Evolutionary conservation across 108 stramenopile genomes (phyloP).

Genomic region (Pseudonitzschia delicatissima): DNA sequence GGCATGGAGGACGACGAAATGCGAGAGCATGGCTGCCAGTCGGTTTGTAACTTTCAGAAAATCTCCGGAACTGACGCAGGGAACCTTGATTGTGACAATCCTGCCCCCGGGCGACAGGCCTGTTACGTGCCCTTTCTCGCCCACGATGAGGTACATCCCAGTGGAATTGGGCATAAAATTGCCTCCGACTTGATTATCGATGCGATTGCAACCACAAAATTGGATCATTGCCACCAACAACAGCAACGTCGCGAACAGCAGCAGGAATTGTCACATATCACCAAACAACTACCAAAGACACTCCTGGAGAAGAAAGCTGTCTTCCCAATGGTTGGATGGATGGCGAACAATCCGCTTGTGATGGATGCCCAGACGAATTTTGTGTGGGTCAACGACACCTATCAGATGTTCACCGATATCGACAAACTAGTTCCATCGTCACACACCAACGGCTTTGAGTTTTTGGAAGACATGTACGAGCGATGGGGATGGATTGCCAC

Average conservation of each 20-base stretch:
- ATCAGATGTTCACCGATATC: constrained; percentile 37
- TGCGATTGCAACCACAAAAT: too few species aligned
- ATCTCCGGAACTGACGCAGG: too few species aligned
- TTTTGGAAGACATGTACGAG: constrained; percentile 37
- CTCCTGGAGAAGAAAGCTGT: constrained; percentile 9
- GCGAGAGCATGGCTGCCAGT: constrained; percentile 43
- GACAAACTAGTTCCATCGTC: constrained; percentile 35
- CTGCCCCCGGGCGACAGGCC: too few species aligned
- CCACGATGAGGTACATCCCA: too few species aligned
- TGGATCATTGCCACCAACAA: too few species aligned
- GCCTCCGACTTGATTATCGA: too few species aligned
- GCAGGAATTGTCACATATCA: too few species aligned
- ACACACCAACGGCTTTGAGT: constrained; percentile 34
- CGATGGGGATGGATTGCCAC: constrained; percentile 62
- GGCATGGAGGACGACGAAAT: constrained; percentile 40
- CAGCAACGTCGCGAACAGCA: too few species aligned
- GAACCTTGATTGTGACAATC: too few species aligned
- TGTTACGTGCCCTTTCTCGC: too few species aligned
- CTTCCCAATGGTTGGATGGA: constrained; percentile 41
- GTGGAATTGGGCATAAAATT: too few species aligned
- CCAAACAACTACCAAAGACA: neutral
- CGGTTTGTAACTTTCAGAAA: constrained; percentile 16
- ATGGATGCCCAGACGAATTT: constrained; percentile 35
- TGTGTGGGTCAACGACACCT: constrained; percentile 53
- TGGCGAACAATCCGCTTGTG: constrained; percentile 36